A percentile compares a stretch with the other conserved stretches of the same genome.
phyloP scores from a whole-genome alignment of 1,139 yeast species.

The Williopsis jadinii region DNA sequence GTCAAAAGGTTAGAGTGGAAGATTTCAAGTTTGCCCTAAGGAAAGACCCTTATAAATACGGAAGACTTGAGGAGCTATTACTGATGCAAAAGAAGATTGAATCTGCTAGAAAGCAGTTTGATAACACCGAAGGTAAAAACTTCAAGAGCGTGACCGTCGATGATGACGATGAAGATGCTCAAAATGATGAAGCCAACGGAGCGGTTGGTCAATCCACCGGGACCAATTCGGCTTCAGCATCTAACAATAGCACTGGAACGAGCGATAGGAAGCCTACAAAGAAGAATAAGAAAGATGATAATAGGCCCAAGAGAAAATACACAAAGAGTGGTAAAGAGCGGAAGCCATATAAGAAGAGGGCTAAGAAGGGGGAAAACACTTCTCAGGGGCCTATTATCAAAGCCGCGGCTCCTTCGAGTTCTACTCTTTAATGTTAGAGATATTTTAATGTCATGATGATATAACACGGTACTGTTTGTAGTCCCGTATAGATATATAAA shows the following conservation, averaged over 20 bases:
- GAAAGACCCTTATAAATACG: conserved; percentile 75
- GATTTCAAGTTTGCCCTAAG: conserved; percentile 84
- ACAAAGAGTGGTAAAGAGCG: conserved; percentile 23
- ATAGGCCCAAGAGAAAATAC: conserved; percentile 22
- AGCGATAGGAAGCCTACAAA: conserved; percentile 8
- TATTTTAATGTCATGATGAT: background rate
- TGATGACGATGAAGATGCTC: conserved; percentile 28
- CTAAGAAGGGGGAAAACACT: conserved; percentile 17
- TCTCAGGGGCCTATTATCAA: conserved; percentile 6
- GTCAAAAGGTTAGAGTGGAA: conserved; percentile 75
- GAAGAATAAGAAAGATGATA: conserved; percentile 12
- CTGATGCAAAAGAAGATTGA: conserved; percentile 68
- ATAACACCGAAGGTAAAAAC: conserved; percentile 50
- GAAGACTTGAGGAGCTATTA: conserved; percentile 76
- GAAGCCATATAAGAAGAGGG: conserved; percentile 24
- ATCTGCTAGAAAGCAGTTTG: conserved; percentile 78
- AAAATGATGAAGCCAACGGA: conserved; percentile 23
- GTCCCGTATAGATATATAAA: too few relatives aligned
- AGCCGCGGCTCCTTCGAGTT: conserved; percentile 9
- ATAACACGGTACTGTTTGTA: too few relatives aligned
- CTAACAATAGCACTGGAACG: too few relatives aligned
- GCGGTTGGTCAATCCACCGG: conserved; percentile 10
- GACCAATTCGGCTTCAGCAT: background rate
- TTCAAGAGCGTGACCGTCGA: conserved; percentile 24
- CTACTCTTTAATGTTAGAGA: conserved; percentile 2